phyloP scores from a whole-genome alignment of 805 yeast genomes.

The Yamadazyma scolyti region DNA sequence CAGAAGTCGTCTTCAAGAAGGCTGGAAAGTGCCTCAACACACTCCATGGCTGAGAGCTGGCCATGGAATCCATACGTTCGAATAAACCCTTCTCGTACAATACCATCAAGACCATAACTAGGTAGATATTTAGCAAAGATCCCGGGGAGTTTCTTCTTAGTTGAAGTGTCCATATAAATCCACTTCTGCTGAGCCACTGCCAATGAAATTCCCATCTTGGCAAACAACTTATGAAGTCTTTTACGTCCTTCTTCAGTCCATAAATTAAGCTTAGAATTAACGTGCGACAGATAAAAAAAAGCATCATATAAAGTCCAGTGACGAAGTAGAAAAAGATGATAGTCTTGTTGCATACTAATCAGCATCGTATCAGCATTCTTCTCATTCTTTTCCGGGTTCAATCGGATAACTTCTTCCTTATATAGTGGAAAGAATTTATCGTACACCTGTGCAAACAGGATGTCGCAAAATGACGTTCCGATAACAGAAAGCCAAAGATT shows the following conservation, averaged over 20 bases:
- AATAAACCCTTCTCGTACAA: conserved; percentile 81
- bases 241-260: conserved; percentile 94
- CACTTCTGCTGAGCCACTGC: conserved; percentile 88
- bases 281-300: conserved; percentile 85
- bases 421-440: conserved; percentile 67
- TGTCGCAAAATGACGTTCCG: conserved; percentile 81
- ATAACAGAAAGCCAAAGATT: conserved; percentile 82
- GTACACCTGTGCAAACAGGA: conserved; percentile 71
- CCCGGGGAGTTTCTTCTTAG: conserved; percentile 68
- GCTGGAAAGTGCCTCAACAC: conserved; percentile 85
- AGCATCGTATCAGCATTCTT: conserved; percentile 40
- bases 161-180: conserved; percentile 79
- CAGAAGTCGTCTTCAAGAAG: conserved; percentile 71
- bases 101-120: conserved; percentile 75
- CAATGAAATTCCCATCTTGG: conserved; percentile 91
- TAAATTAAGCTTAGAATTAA: conserved; percentile 78
- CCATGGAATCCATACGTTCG: conserved; percentile 87
- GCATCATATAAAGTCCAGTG: conserved; percentile 94
- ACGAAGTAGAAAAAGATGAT: conserved; percentile 76
- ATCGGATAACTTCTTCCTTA: conserved; percentile 77
- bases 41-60: conserved; percentile 85
- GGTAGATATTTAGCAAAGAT: conserved; percentile 70
- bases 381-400: conserved; percentile 41
- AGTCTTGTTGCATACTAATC: conserved; percentile 74
- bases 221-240: conserved; percentile 84